A percentile compares a stretch with the other conserved stretches of the same genome.
These are phyloP conservation scores for Lyophyllum semitale DNA, from an alignment of 768 basidiomycete genomes.

Conservation along the genomic window DNA sequence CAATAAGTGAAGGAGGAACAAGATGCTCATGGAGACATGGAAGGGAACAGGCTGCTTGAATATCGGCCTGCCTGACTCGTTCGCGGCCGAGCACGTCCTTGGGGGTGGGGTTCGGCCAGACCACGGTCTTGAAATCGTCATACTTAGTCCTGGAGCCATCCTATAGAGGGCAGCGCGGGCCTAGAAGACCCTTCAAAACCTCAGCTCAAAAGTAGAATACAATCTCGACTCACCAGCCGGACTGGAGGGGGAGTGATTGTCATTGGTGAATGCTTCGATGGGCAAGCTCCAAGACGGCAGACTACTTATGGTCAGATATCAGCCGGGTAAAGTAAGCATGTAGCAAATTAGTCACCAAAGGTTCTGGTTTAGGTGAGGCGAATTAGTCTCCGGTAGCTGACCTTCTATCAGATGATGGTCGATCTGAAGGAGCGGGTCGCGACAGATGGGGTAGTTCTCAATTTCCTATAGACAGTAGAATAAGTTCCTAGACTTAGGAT, in stretches of 20 bases:
- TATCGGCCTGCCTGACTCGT: background rate
- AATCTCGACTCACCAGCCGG: slow-evolving; percentile 1
- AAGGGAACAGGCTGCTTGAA: background rate
- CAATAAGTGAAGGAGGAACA: slow-evolving; percentile 6
- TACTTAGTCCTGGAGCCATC: slow-evolving; percentile 10
- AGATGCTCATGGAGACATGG: background rate
- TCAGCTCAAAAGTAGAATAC: background rate
- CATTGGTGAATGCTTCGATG: background rate
- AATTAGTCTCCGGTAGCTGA: too few species aligned
- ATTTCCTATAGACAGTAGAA: slow-evolving; percentile 8
- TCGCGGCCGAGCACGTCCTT: background rate
- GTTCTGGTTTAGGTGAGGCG: background rate
- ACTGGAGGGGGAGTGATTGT: background rate
- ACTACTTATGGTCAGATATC: background rate
- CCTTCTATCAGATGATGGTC: too few species aligned
- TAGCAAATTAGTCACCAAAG: background rate
- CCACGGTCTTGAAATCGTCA: slow-evolving; percentile 7
- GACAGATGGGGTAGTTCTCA: slow-evolving; percentile 14
- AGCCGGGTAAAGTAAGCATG: background rate
- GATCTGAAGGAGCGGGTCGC: background rate
- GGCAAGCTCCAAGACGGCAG: background rate
- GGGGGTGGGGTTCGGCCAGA: background rate
- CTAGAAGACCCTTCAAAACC: background rate
- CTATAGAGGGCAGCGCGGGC: slow-evolving; percentile 8
- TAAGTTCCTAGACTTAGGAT: background rate